Percentiles rank a stretch among this genome's conserved stretches.
These are phyloP conservation scores for Debaryomyces prosopidis DNA, from an alignment of 805 yeast genomes.

Conservation along the genomic window DNA sequence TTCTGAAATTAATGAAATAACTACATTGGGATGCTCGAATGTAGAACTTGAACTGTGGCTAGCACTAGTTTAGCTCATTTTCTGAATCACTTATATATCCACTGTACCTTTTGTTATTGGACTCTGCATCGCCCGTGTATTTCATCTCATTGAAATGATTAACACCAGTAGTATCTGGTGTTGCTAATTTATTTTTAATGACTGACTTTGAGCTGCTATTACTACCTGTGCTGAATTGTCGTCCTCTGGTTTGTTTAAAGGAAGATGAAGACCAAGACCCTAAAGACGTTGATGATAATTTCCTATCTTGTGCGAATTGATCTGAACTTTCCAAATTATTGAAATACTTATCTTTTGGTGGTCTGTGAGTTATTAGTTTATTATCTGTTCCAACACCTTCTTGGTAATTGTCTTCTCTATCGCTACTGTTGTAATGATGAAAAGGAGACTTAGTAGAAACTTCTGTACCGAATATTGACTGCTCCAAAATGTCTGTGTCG, in stretches of 20 bases:
- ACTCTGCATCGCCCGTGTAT: background rate
- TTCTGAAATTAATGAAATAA: too few relatives aligned
- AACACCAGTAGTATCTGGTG: background rate
- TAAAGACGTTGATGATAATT: background rate
- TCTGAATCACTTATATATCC: slow-evolving; percentile 11
- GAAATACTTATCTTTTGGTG: background rate
- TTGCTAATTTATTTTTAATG: slow-evolving; percentile 14
- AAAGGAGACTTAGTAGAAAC: background rate
- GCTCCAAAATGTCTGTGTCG: background rate
- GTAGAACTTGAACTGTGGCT: too few relatives aligned
- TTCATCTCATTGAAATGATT: background rate
- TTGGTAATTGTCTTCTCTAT: background rate
- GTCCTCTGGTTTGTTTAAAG: background rate
- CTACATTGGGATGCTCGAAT: too few relatives aligned
- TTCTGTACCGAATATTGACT: background rate
- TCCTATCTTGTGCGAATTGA: background rate
- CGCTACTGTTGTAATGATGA: background rate
- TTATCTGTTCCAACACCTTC: background rate
- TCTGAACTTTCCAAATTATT: background rate
- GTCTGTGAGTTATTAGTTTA: background rate
- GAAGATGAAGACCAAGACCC: background rate
- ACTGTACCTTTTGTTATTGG: slow-evolving; percentile 6
- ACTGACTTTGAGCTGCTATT: slow-evolving; percentile 14
- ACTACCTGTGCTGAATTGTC: background rate
- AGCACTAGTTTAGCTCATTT: slow-evolving; percentile 2